These are phyloP conservation scores for Lactarius sanguifluus DNA, from an alignment of 768 basidiomycete genomes.

Conservation along the genomic window DNA sequence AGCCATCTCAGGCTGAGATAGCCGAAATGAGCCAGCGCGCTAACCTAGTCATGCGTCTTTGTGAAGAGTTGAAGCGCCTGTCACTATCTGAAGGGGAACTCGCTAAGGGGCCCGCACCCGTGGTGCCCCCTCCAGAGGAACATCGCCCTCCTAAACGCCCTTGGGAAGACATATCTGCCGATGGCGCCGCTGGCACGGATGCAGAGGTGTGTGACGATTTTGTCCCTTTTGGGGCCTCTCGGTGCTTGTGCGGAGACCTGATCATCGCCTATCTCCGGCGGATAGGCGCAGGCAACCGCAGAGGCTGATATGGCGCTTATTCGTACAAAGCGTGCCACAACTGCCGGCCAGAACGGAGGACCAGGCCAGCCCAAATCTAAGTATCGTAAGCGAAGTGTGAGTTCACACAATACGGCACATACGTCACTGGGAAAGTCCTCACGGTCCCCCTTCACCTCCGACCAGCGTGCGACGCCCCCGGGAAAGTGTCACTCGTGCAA, in stretches of 20 bases:
- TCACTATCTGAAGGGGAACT: constrained; percentile 32
- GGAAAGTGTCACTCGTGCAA: constrained; percentile 88
- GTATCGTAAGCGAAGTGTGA: constrained; percentile 82
- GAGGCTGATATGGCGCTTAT: constrained; percentile 87
- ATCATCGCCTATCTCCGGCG: constrained; percentile 32
- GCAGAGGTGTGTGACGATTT: constrained; percentile 24
- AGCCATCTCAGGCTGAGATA: constrained; percentile 54
- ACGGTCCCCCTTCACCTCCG: constrained; percentile 26
- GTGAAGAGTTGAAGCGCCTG: constrained; percentile 58
- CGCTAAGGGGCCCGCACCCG: constrained; percentile 30
- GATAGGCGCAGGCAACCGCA: constrained; percentile 58
- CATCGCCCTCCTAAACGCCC: constrained; percentile 71
- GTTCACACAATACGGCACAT: constrained; percentile 35
- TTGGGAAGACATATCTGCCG: constrained; percentile 71
- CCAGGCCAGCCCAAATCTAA: constrained; percentile 67
- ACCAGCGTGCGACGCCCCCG: constrained; percentile 79
- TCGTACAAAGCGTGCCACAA: constrained; percentile 72
- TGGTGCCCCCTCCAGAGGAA: constrained; percentile 42
- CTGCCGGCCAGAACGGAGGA: constrained; percentile 50
- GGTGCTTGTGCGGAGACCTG: constrained; percentile 22
- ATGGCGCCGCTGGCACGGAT: constrained; percentile 33
- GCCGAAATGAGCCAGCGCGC: constrained; percentile 71
- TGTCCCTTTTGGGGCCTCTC: constrained; percentile 20
- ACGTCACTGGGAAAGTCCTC: constrained; percentile 31
- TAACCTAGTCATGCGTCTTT: constrained; percentile 60